A percentile compares a stretch with the other conserved stretches of the same genome.
Evolutionary conservation across 139 green algal species (phyloP).

Genomic region (Axilococcus clingmanii): DNA sequence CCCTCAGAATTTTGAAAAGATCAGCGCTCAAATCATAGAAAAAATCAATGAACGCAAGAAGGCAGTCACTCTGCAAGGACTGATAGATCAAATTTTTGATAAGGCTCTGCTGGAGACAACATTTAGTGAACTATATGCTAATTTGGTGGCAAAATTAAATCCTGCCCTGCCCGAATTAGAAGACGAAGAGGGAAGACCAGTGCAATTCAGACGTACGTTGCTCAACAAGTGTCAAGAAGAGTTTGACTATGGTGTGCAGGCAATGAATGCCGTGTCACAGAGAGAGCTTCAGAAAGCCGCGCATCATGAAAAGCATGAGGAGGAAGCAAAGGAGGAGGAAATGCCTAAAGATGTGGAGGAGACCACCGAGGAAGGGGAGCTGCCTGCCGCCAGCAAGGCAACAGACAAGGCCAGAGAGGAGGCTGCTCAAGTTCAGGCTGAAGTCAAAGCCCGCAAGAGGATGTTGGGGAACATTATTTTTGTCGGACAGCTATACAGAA

Average conservation of each 20-base stretch:
- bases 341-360: constrained; percentile 4
- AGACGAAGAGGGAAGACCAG: constrained; percentile 32
- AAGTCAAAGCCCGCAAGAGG: constrained; percentile 64
- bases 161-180: constrained; percentile 17
- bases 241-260: constrained; percentile 72
- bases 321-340: constrained; percentile 26
- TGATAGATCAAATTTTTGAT: constrained; percentile 92
- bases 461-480: constrained; percentile 97
- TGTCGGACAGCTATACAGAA: constrained; percentile 85
- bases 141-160: constrained; percentile 42
- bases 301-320: constrained; percentile 10
- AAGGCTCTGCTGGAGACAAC: constrained; percentile 94
- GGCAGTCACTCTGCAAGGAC: constrained; percentile 63
- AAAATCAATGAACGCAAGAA: constrained; percentile 62
- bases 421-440: constrained; percentile 25
- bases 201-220: constrained; percentile 80
- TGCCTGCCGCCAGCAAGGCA: constrained; percentile 24
- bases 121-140: constrained; percentile 89
- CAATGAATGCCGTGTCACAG: constrained; percentile 48
- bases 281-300: constrained; percentile 33
- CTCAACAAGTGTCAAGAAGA: constrained; percentile 98
- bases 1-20: constrained; percentile 91
- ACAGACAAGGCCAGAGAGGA: constrained; percentile 15
- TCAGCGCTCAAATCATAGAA: constrained; percentile 70
- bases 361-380: constrained; percentile 8